A percentile compares a stretch with the other conserved stretches of the same genome.
Evolutionary conservation across 192 early-diverging fungal species (phyloP).

Genomic region (Coemansia reversa): DNA sequence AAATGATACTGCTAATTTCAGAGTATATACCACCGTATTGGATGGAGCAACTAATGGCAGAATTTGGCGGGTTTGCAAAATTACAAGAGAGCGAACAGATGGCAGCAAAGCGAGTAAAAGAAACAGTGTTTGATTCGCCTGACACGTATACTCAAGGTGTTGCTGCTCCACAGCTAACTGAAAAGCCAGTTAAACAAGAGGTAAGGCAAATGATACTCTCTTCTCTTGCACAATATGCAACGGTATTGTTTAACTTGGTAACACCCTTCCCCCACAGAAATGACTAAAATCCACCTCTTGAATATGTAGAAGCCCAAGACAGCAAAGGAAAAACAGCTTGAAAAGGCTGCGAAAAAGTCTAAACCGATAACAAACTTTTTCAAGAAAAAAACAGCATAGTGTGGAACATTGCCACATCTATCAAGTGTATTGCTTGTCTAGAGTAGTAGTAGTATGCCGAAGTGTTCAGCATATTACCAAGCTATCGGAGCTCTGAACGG

Average conservation of each 20-base stretch:
- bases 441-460: too few species aligned
- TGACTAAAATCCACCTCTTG: background rate
- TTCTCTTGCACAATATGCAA: background rate
- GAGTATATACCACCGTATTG: slow-evolving; percentile 41
- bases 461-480: too few species aligned
- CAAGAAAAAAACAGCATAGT: slow-evolving; percentile 20
- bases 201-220: slow-evolving; percentile 1
- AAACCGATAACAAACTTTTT: slow-evolving; percentile 49
- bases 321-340: slow-evolving; percentile 48
- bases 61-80: slow-evolving; percentile 26
- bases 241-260: background rate
- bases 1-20: slow-evolving; percentile 42
- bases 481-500: too few species aligned
- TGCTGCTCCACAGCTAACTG: slow-evolving; percentile 8
- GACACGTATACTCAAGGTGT: slow-evolving; percentile 35
- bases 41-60: slow-evolving; percentile 17
- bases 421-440: too few species aligned
- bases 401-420: background rate
- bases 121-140: slow-evolving; percentile 26
- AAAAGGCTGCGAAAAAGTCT: slow-evolving; percentile 40
- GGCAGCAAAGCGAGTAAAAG: slow-evolving; percentile 10
- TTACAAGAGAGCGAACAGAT: slow-evolving; percentile 16
- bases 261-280: background rate
- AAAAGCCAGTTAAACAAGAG: slow-evolving; percentile 14
- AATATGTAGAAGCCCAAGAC: slow-evolving; percentile 29